Conservation (phyloP, 345 rosid species). For the Eucalyptus decipiens region DNA sequence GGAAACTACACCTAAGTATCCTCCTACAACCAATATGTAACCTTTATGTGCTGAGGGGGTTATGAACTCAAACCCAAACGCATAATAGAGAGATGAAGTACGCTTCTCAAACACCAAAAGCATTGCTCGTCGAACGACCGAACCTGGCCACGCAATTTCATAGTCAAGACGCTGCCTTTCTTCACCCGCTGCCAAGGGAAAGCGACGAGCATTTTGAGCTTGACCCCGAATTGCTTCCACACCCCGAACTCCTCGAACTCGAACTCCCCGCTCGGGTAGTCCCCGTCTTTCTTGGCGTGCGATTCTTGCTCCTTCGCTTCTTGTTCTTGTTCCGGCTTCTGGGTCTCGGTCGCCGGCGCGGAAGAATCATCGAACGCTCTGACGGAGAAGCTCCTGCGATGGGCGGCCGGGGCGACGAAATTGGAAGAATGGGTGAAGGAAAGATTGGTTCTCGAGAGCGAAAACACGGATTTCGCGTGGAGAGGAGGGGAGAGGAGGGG, state of each 20-base stretch:
- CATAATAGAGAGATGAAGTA: background rate
- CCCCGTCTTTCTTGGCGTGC: conserved; percentile 4
- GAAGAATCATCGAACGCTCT: conserved; percentile 58
- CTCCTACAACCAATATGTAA: background rate
- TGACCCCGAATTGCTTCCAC: conserved; percentile 58
- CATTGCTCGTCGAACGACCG: background rate
- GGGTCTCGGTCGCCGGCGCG: conserved; percentile 21
- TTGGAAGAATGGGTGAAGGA: background rate
- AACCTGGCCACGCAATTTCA: conserved; percentile 98
- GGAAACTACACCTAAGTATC: background rate
- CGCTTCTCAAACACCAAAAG: background rate
- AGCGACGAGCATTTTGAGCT: conserved; percentile 67
- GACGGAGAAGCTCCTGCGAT: conserved; percentile 17
- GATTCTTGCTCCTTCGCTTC: background rate
- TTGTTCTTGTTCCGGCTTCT: background rate
- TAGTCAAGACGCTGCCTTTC: conserved; percentile 67
- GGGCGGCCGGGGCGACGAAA: background rate
- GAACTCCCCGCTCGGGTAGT: conserved; percentile 72
- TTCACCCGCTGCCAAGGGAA: conserved; percentile 88
- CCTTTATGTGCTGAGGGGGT: background rate
- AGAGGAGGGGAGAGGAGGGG: conserved; percentile 3
- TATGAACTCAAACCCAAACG: background rate
- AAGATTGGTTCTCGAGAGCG: background rate
- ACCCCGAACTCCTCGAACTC: conserved; percentile 30
- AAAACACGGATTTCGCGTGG: background rate